Percentiles rank a stretch among this genome's conserved stretches.
phyloP scores from a whole-genome alignment of 148 eudicot species.

The Silene conica region DNA sequence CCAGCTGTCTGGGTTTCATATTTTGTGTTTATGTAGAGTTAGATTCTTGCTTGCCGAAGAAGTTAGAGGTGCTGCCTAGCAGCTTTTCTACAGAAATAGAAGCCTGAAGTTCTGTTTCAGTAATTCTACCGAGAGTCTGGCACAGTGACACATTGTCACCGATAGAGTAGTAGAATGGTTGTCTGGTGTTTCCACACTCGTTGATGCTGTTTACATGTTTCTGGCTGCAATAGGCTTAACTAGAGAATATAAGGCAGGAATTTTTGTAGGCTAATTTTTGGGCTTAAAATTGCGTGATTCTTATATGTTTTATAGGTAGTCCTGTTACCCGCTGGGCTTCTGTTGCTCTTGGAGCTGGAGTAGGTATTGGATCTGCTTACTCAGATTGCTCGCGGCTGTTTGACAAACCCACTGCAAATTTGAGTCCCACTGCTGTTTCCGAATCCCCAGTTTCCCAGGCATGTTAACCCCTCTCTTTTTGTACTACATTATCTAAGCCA shows the following conservation, averaged over 20 bases:
- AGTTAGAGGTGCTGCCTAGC: neutral
- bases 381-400: constrained; percentile 67
- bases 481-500: neutral
- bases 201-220: neutral
- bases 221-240: neutral
- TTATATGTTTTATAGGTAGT: constrained; percentile 45
- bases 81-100: neutral
- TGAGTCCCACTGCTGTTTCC: constrained; percentile 30
- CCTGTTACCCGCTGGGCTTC: constrained; percentile 93
- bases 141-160: neutral
- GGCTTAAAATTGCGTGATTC: constrained; percentile 3
- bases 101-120: neutral
- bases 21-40: no score
- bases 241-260: neutral
- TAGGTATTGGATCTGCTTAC: constrained; percentile 87
- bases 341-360: constrained; percentile 86
- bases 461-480: neutral
- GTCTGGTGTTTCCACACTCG: no score
- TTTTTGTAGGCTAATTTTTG: neutral
- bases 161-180: no score
- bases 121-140: neutral
- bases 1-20: no score
- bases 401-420: constrained; percentile 43
- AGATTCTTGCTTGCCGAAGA: no score
- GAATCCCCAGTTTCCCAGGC: constrained; percentile 42